Evolutionary conservation across 176 grass and related monocot species (phyloP).

Genomic region (Triticum turgidum): DNA sequence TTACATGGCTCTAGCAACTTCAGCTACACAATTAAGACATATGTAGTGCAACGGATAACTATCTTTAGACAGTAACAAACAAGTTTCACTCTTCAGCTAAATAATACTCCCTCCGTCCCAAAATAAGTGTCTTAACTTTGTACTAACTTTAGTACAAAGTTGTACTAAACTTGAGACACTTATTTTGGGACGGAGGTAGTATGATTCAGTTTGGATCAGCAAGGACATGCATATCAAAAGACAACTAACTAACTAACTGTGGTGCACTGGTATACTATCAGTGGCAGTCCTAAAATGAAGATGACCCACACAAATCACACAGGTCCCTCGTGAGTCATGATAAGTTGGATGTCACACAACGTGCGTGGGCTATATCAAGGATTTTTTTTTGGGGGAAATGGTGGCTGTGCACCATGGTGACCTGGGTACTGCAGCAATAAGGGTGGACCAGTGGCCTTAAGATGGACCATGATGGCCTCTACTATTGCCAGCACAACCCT

Average conservation of each 20-base stretch:
- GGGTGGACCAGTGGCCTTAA: neutral
- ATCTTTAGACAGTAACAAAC: constrained; percentile 6
- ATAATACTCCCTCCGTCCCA: neutral
- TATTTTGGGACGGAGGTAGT: too few species aligned
- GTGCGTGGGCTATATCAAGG: neutral
- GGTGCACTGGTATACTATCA: neutral
- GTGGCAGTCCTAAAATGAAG: neutral
- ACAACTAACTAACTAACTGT: neutral
- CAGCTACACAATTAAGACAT: neutral
- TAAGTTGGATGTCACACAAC: neutral
- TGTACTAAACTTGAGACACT: too few species aligned
- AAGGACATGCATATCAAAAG: neutral
- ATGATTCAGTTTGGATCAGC: constrained; percentile 8
- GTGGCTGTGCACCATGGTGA: neutral
- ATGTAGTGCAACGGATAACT: neutral
- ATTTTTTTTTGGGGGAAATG: neutral
- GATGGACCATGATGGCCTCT: too few species aligned
- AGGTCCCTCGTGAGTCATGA: neutral
- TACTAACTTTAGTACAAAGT: too few species aligned
- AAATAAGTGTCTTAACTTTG: too few species aligned
- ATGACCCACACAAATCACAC: neutral
- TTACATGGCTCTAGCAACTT: constrained; percentile 18
- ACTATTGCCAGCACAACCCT: neutral
- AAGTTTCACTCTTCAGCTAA: constrained; percentile 2
- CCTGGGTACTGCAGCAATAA: neutral